Base-by-base conservation (phyloP, 2,329 filamentous ascomycete species). In the Monosporascus ibericus region DNA sequence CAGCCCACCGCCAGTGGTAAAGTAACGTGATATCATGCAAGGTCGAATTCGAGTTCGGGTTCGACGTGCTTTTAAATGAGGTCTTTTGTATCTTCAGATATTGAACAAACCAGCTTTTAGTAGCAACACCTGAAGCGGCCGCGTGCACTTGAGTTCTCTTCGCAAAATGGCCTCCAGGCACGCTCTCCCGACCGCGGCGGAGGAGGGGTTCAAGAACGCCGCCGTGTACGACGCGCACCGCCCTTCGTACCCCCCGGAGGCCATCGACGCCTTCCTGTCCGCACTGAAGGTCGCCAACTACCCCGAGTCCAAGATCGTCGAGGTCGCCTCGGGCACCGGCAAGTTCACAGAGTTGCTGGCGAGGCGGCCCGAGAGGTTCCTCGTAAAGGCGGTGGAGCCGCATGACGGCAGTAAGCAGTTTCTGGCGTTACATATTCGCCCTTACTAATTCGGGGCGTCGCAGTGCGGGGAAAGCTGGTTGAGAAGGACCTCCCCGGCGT, bases 131-230 rank as follows among this genome's bases (percentile, higher is more conserved):
- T 5, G 30, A 34, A 34, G 30, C 30, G 30, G 30, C 9, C 9
- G 30, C 30, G 9, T 34, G 30, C 30, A 34, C 4, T 34, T 34
- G 11, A 34, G 30, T 14, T 11, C 11, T 34, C 30, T 34, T 34
- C 30, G 30, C 11, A 34, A 34, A 24, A 64, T 63, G 60, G 49
- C 57, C 11, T 57, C 59, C 11, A 52, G 54, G 48, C 51, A 50
- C 48, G 51, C 49, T 27, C 58, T 68, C 27, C 61, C 65, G 8
- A 37, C 44, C 6, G 60, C 50, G 5, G 66, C 65, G n/a, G 57
- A 86, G 82, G 75, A 85, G 49, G 86, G 86, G 52, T 90, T 90
- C 67, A 72, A 78, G 56, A 75, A 88, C 57, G 85, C 85, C 18
- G 65, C 74, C 2, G 73, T 75, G 22, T 90, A 91, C 67, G 86